phyloP scores from a whole-genome alignment of 1,139 yeast species.

The Hyphopichia fennica region DNA sequence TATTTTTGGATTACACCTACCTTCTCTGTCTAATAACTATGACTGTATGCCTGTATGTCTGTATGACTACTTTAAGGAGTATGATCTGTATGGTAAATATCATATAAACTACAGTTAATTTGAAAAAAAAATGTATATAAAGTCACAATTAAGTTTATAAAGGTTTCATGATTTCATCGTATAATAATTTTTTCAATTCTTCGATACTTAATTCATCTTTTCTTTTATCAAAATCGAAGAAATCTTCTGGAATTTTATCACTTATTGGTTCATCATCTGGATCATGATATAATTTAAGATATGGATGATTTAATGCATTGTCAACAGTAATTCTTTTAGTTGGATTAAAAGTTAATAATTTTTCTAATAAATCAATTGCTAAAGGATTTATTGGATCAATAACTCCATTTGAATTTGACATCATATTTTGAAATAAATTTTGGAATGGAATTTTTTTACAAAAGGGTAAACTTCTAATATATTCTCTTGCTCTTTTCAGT shows the following conservation, averaged over 20 bases:
- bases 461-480: conserved; percentile 73
- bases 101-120: too few species aligned
- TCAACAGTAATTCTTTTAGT: conserved; percentile 73
- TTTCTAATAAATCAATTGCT: conserved; percentile 76
- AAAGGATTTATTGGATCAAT: conserved; percentile 50
- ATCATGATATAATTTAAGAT: conserved; percentile 76
- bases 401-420: conserved; percentile 8
- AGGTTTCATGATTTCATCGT: conserved; percentile 54
- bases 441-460: conserved; percentile 54
- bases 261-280: conserved; percentile 82
- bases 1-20: too few species aligned
- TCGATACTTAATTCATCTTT: conserved; percentile 69
- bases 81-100: too few species aligned
- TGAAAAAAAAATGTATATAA: too few species aligned
- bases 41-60: too few species aligned
- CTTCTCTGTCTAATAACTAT: too few species aligned
- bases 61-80: too few species aligned
- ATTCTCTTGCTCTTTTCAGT: conserved; percentile 82
- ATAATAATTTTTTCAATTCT: conserved; percentile 70
- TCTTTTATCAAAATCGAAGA: conserved; percentile 78
- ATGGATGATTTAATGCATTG: conserved; percentile 82
- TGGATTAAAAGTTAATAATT: conserved; percentile 79
- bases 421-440: conserved; percentile 4
- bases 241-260: conserved; percentile 67
- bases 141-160: too few species aligned